Conservation (phyloP, 345 rosid species). For the Corymbia maculata region DNA sequence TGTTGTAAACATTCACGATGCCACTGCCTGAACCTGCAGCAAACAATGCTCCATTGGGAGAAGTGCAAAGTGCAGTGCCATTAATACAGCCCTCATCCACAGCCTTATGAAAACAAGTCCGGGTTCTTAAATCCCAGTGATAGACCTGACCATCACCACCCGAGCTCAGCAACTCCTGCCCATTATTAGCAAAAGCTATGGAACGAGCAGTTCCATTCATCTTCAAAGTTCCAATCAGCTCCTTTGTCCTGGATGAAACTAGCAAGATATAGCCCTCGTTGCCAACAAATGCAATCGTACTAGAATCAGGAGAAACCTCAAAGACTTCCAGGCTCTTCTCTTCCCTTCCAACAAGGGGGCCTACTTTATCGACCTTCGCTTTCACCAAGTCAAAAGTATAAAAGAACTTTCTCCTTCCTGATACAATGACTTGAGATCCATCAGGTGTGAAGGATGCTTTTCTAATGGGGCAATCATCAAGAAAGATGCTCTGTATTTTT, state of each 20-base stretch:
- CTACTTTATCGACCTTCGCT: conserved; percentile 70
- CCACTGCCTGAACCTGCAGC: conserved; percentile 90
- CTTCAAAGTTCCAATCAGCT: conserved; percentile 73
- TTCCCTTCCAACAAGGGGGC: conserved; percentile 90
- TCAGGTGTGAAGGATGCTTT: conserved; percentile 80
- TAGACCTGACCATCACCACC: conserved; percentile 93
- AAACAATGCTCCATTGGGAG: conserved; percentile 46
- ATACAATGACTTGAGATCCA: conserved; percentile 82
- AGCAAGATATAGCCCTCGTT: conserved; percentile 80
- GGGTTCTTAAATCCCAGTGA: conserved; percentile 85
- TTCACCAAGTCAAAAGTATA: conserved; percentile 82
- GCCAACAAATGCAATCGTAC: conserved; percentile 69
- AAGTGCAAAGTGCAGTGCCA: conserved; percentile 64
- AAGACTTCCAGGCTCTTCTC: conserved; percentile 92
- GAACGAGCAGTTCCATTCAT: conserved; percentile 86
- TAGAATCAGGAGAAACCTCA: conserved; percentile 84
- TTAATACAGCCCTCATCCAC: conserved; percentile 81
- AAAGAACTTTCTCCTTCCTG: conserved; percentile 91
- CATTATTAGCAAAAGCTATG: conserved; percentile 63
- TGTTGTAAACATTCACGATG: conserved; percentile 76
- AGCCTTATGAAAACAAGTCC: conserved; percentile 69
- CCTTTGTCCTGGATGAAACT: conserved; percentile 79
- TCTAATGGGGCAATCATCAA: conserved; percentile 75
- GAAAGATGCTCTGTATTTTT: conserved; percentile 75
- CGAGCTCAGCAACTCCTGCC: conserved; percentile 62